These are phyloP conservation scores for Podaxis pistillaris DNA, from an alignment of 768 basidiomycete species.

Conservation along the genomic window DNA sequence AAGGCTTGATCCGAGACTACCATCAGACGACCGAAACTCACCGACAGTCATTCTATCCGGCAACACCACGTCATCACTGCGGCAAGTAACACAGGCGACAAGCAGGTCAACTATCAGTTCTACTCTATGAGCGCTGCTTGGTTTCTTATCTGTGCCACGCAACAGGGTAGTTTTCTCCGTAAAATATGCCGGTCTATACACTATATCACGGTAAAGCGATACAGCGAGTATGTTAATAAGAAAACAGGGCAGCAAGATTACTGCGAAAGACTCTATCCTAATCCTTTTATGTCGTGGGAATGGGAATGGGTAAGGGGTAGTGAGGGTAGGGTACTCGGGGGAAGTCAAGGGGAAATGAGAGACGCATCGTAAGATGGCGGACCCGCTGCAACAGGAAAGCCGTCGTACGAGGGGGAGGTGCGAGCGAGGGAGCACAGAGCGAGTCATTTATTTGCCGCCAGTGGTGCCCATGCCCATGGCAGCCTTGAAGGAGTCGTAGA, in stretches of 20 bases:
- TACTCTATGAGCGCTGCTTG: background rate
- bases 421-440: background rate
- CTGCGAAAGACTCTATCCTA: slow-evolving; percentile 10
- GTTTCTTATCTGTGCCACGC: background rate
- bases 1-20: background rate
- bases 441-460: slow-evolving; percentile 69
- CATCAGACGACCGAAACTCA: background rate
- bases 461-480: slow-evolving; percentile 86
- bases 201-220: slow-evolving; percentile 11
- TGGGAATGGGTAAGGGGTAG: slow-evolving; percentile 2
- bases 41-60: background rate
- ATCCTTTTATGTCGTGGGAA: slow-evolving; percentile 6
- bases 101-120: too few species aligned
- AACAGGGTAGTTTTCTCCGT: background rate
- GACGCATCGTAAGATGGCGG: background rate
- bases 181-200: slow-evolving; percentile 7
- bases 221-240: slow-evolving; percentile 2
- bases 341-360: background rate
- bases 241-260: slow-evolving; percentile 4
- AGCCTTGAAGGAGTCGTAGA: slow-evolving; percentile 85
- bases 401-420: background rate
- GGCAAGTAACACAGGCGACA: background rate
- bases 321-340: slow-evolving; percentile 5
- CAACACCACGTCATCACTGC: background rate
- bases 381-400: background rate